These are phyloP conservation scores for Terfezia claveryi DNA, from an alignment of 495 filamentous ascomycete species.

Conservation along the genomic window DNA sequence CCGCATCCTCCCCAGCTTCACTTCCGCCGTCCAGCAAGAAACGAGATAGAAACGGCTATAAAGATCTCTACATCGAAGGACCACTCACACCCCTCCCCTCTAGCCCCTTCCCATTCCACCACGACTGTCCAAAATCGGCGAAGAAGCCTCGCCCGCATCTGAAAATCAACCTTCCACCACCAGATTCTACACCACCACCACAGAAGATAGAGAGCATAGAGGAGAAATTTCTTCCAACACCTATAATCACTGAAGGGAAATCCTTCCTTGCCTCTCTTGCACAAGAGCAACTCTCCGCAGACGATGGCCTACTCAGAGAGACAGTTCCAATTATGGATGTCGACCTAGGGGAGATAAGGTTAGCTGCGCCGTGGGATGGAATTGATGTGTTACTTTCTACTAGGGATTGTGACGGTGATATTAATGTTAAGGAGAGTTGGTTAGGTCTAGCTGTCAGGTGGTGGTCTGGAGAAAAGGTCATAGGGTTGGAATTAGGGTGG, in stretches of 20 bases:
- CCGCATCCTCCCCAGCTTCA: too few species aligned
- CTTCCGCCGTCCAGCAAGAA: too few species aligned
- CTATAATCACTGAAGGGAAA: constrained; percentile 4
- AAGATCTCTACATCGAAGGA: too few species aligned
- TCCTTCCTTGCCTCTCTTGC: constrained; percentile 18
- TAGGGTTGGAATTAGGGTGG: constrained; percentile 13
- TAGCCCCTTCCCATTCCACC: too few species aligned
- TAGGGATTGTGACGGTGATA: neutral
- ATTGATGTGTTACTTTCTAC: constrained; percentile 1
- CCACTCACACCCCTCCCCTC: too few species aligned
- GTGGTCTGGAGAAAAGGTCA: constrained; percentile 5
- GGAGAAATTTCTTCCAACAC: constrained; percentile 5
- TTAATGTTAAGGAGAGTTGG: constrained; percentile 1
- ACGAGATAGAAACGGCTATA: too few species aligned
- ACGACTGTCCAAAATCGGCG: too few species aligned
- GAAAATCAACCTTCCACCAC: too few species aligned
- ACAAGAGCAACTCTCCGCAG: constrained; percentile 39
- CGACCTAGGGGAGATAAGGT: constrained; percentile 32
- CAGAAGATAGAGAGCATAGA: neutral
- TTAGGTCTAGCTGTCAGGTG: constrained; percentile 4
- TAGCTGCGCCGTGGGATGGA: constrained; percentile 25
- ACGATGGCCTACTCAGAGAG: constrained; percentile 34
- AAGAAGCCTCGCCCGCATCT: too few species aligned
- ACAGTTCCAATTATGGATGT: constrained; percentile 40
- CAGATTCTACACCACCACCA: neutral